A percentile compares a stretch with the other conserved stretches of the same genome.
Conservation (phyloP, 768 basidiomycete genomes). For the Cystobasidium ongulense region DNA sequence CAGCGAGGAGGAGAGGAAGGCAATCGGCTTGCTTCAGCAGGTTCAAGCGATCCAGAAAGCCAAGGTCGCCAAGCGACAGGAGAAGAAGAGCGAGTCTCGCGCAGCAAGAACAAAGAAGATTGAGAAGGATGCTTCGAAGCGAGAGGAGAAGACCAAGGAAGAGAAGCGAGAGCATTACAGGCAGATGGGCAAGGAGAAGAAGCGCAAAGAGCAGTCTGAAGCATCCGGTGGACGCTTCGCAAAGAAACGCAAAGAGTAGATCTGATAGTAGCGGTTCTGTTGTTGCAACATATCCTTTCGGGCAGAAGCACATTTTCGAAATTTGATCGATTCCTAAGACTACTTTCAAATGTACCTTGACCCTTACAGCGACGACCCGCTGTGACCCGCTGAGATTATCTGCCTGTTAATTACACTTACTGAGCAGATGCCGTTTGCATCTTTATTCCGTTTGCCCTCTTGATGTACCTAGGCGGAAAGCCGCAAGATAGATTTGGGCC, state of each 20-base stretch:
- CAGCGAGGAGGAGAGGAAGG: conserved; percentile 90
- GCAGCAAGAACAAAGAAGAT: conserved; percentile 60
- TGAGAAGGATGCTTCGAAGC: conserved; percentile 50
- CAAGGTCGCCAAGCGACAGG: conserved; percentile 65
- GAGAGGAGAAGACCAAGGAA: conserved; percentile 33
- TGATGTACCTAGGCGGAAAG: too few species aligned
- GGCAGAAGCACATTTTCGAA: not conserved
- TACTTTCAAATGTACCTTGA: too few species aligned
- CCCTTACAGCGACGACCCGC: too few species aligned
- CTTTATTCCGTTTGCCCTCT: too few species aligned
- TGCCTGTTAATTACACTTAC: too few species aligned
- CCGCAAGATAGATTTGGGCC: too few species aligned
- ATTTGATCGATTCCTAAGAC: too few species aligned
- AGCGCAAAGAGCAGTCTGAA: conserved; percentile 39
- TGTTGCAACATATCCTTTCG: not conserved
- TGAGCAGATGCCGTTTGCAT: too few species aligned
- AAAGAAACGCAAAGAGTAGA: conserved; percentile 10
- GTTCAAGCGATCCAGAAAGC: conserved; percentile 85
- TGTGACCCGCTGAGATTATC: too few species aligned
- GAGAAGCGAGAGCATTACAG: conserved; percentile 33
- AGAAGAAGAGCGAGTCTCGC: conserved; percentile 76
- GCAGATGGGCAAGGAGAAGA: conserved; percentile 29
- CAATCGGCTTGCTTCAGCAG: conserved; percentile 83
- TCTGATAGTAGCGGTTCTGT: not conserved
- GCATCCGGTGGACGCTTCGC: not conserved